Evolutionary conservation across 148 eudicot genomes (phyloP), one percentile per base, ranked within the genome.

Genomic region (Chenopodium album): DNA sequence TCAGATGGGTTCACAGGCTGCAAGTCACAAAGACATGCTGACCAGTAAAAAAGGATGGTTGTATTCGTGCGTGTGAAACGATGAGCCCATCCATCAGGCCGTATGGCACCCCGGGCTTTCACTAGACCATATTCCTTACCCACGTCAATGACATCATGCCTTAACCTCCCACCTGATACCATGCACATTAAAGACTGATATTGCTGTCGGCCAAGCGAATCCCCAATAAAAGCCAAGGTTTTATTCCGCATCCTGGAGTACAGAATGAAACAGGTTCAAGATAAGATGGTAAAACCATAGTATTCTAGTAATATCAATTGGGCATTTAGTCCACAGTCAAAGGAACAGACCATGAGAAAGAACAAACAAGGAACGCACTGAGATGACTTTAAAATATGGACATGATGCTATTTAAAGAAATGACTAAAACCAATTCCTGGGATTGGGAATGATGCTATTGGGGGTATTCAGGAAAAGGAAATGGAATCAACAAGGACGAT

Each of bases 161-260:
- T 90, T 52, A 88, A 86, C 84, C 87, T 76, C 52, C 99, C 98
- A 67, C 90, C 95, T 16, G 97, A 87, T 14, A 87, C 81, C 94
- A 96, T 94, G 90, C 99, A 96, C 95, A 94, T 92, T 75, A 96
- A 76, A n/a, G 99, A 96, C 81, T 96, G 99, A 83, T 90, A 96
- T 82, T 96, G 99, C 77, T 96, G 98, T 41, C 98, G 85, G 54
- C 90, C 99, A 74, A 96, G 87, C 8, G 99, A 96, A 85, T 96
- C 99, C 73, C 99, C 99, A 26, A 96, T 82, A 76, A 96, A 94
- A 76, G 98, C 99, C 72, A 96, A 73, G 47, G 98, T 94, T 89
- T 92, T 94, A 81, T 91, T 76, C 85, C 82, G 86, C 99, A 94
- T 92, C 89, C 99, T 96, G 97, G 11, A 78, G 81, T 73, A 60